Conservation (phyloP, 2,329 filamentous ascomycete genomes). For the Alternaria hordeiaustralica region DNA sequence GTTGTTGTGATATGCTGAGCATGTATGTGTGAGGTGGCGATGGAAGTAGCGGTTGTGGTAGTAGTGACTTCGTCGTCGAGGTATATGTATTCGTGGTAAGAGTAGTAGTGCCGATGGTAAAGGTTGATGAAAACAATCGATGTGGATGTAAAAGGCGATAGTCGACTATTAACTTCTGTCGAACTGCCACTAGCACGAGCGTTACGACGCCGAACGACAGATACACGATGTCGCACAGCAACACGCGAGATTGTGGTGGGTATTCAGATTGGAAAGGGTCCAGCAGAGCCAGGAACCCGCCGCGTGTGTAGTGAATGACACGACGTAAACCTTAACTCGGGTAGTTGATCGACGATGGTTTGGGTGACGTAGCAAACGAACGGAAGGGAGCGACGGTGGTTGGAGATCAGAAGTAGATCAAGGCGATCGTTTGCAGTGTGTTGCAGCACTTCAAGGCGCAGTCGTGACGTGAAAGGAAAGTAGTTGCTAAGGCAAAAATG, state of each 20-base stretch:
- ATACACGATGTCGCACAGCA: slow-evolving; percentile 18
- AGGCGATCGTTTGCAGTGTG: neutral
- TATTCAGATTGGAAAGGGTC: slow-evolving; percentile 8
- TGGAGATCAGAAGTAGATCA: neutral
- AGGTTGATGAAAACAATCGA: neutral
- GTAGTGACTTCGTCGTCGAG: neutral
- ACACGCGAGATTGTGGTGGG: slow-evolving; percentile 24
- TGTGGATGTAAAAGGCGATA: neutral
- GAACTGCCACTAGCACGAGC: neutral
- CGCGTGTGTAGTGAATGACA: neutral
- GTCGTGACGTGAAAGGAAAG: slow-evolving; percentile 4
- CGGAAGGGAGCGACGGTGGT: slow-evolving; percentile 18
- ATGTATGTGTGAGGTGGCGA: neutral
- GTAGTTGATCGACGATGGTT: neutral
- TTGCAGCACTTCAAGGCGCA: slow-evolving; percentile 31
- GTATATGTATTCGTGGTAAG: neutral
- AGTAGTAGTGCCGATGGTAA: neutral
- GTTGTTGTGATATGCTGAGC: neutral
- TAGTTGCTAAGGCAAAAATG: neutral
- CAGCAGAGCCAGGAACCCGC: slow-evolving; percentile 7
- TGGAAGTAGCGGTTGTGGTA: neutral
- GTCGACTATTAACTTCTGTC: neutral
- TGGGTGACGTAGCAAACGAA: neutral
- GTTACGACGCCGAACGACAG: neutral
- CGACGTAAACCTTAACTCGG: neutral